A percentile compares a stretch with the other conserved stretches of the same genome.
phyloP scores from a whole-genome alignment of 768 basidiomycete genomes.

The Kwoniella newhampshirensis region DNA sequence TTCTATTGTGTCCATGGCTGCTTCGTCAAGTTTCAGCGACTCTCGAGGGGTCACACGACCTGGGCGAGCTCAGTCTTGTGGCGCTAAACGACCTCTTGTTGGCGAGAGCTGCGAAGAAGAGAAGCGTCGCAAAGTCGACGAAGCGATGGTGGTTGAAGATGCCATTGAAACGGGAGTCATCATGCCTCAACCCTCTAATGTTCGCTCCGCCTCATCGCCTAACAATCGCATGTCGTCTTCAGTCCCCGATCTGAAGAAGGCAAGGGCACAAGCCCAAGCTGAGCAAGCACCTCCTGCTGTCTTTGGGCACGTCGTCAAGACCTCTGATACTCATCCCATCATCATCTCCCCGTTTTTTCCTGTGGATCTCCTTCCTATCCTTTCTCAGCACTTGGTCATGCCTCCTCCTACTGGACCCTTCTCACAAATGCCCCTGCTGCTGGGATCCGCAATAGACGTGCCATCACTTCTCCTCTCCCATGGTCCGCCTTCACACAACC shows the following conservation, averaged over 20 bases:
- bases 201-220: not conserved
- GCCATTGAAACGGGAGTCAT: conserved; percentile 41
- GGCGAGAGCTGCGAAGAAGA: conserved; percentile 33
- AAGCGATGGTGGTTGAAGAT: conserved; percentile 47
- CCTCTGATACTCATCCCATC: conserved; percentile 77
- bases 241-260: conserved; percentile 17
- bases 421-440: conserved; percentile 13
- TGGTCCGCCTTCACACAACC: conserved; percentile 12
- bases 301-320: conserved; percentile 58
- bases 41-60: conserved; percentile 25
- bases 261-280: not conserved
- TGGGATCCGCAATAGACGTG: conserved; percentile 35
- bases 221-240: conserved; percentile 20
- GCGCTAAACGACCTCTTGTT: conserved; percentile 34
- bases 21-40: conserved; percentile 8
- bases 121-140: conserved; percentile 39
- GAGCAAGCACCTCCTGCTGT: conserved; percentile 20
- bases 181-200: conserved; percentile 13
- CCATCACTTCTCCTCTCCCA: conserved; percentile 31
- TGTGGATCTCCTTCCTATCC: conserved; percentile 60
- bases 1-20: not conserved
- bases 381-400: conserved; percentile 47
- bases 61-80: conserved; percentile 39
- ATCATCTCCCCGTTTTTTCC: conserved; percentile 72
- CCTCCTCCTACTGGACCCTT: conserved; percentile 19